Evolutionary conservation across 2,329 filamentous ascomycete genomes (phyloP).

Genomic region (Mollisiaceae sp.): DNA sequence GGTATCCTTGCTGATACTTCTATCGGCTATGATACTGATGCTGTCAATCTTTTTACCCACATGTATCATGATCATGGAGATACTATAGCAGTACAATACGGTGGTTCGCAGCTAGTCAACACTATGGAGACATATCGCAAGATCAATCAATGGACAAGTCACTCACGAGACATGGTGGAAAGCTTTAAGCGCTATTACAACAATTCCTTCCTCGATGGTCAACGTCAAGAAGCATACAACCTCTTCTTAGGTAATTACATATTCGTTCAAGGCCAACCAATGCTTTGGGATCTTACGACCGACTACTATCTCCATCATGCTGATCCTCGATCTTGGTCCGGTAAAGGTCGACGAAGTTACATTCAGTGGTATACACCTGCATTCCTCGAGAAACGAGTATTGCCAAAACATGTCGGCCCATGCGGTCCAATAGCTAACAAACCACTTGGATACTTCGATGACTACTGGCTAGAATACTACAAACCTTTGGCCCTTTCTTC

Average conservation of each 20-base stretch:
- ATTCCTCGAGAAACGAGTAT: conserved; percentile 65
- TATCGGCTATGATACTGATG: conserved; percentile 93
- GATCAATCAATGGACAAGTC: conserved; percentile 98
- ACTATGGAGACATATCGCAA: conserved; percentile 99
- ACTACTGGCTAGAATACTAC: conserved; percentile 99
- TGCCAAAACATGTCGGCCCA: conserved; percentile 34
- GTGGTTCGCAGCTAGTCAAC: conserved; percentile 95
- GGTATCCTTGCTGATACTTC: conserved; percentile 81
- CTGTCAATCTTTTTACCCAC: conserved; percentile 93
- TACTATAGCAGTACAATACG: conserved; percentile 96
- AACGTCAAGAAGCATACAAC: conserved; percentile 97
- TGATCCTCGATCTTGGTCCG: conserved; percentile 75
- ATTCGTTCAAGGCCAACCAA: conserved; percentile 83
- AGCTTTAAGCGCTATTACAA: conserved; percentile 99
- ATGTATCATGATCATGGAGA: conserved; percentile 99
- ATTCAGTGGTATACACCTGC: conserved; percentile 86
- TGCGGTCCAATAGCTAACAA: conserved; percentile 31
- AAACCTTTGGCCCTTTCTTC: conserved; percentile 86
- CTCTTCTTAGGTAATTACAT: conserved; percentile 96
- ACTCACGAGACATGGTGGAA: conserved; percentile 98
- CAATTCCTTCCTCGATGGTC: conserved; percentile 97
- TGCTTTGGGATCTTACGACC: conserved; percentile 94
- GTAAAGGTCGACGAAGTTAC: conserved; percentile 70
- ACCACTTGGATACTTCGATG: conserved; percentile 68
- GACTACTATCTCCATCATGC: conserved; percentile 97